Percentiles rank a stretch among this genome's conserved stretches.
These are phyloP conservation scores for Lumnitzera racemosa DNA, from an alignment of 345 rosid genomes.

Conservation along the genomic window DNA sequence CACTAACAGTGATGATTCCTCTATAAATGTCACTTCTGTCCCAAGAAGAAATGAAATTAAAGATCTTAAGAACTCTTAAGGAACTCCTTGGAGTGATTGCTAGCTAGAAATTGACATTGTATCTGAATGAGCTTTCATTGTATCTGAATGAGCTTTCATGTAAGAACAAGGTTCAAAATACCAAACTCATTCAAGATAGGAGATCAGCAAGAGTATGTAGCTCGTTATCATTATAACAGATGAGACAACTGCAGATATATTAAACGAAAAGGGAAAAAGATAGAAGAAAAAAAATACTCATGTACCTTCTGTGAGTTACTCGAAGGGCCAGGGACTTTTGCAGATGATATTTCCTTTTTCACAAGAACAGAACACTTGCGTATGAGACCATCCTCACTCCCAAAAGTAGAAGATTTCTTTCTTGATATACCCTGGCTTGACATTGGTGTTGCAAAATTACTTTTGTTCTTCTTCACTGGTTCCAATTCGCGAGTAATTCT, in stretches of 20 bases:
- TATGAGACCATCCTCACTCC: constrained; percentile 14
- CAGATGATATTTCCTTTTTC: constrained; percentile 35
- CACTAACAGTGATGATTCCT: too few species aligned
- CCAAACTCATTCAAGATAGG: too few species aligned
- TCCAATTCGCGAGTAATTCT: constrained; percentile 47
- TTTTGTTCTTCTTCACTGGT: constrained; percentile 33
- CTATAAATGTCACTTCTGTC: too few species aligned
- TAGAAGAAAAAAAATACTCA: neutral
- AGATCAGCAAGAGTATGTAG: neutral
- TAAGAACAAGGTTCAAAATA: neutral
- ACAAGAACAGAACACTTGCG: constrained; percentile 8
- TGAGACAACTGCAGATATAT: neutral
- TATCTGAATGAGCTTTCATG: too few species aligned
- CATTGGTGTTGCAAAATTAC: constrained; percentile 29
- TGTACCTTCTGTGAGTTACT: constrained; percentile 46
- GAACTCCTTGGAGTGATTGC: too few species aligned
- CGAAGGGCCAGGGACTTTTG: constrained; percentile 10
- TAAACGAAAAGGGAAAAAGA: neutral
- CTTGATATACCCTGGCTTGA: constrained; percentile 30
- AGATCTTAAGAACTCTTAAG: too few species aligned
- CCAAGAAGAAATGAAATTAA: too few species aligned
- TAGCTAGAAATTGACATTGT: too few species aligned
- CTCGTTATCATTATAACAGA: neutral
- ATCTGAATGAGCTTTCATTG: too few species aligned
- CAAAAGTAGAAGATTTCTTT: constrained; percentile 17